These are phyloP conservation scores for Hordeum vulgare DNA, from an alignment of 176 grass and related monocot species.

Conservation along the genomic window DNA sequence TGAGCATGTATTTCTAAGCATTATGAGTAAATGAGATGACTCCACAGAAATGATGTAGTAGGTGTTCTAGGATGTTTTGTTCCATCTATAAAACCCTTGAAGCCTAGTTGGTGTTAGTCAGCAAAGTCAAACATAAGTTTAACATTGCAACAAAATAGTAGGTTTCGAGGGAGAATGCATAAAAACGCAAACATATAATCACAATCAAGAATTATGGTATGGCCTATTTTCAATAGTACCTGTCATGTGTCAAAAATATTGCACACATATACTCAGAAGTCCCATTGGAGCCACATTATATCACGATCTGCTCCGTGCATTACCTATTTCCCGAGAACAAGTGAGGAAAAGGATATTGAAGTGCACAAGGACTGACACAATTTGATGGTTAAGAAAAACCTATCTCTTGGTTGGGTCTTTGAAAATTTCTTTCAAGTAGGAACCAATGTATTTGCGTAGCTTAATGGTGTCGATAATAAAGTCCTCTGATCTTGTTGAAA, in stretches of 20 bases:
- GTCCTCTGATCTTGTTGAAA: conserved; percentile 97
- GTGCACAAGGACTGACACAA: not conserved
- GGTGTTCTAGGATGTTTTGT: conserved; percentile 80
- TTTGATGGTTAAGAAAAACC: conserved; percentile 35
- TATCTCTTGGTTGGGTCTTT: conserved; percentile 92
- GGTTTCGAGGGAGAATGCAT: not conserved
- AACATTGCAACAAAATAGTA: conserved; percentile 8
- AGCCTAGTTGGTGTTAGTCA: conserved; percentile 50
- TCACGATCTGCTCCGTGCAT: conserved; percentile 98
- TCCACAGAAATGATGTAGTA: conserved; percentile 81
- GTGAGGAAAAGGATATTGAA: conserved; percentile 25
- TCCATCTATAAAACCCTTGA: conserved; percentile 89
- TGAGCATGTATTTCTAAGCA: not conserved
- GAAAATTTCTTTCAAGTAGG: conserved; percentile 67
- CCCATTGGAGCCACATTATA: conserved; percentile 87
- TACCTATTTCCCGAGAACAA: conserved; percentile 47
- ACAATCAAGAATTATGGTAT: conserved; percentile 13
- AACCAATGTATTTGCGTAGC: conserved; percentile 70
- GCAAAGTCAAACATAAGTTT: conserved; percentile 7
- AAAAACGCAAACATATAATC: conserved; percentile 7
- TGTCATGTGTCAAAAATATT: conserved; percentile 98
- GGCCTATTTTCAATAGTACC: conserved; percentile 37
- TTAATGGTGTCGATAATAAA: conserved; percentile 94
- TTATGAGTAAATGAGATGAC: conserved; percentile 28
- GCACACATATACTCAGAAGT: conserved; percentile 87